These are phyloP conservation scores for Ogataea kodamae DNA, from an alignment of 805 yeast species.

Conservation along the genomic window DNA sequence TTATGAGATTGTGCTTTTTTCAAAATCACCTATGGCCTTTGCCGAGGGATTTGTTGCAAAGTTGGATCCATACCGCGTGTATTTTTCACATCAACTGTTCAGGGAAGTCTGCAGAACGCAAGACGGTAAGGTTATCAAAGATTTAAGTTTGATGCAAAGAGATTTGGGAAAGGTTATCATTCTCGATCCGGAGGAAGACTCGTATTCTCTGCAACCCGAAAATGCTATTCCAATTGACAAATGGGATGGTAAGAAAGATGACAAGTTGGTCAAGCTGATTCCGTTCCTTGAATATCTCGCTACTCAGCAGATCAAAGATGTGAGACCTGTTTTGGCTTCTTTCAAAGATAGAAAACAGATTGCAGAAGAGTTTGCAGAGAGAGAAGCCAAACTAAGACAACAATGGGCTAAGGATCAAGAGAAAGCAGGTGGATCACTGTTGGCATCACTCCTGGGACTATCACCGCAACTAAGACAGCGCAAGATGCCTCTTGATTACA, in stretches of 20 bases:
- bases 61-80: slow-evolving; percentile 91
- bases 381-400: slow-evolving; percentile 73
- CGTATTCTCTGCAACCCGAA: slow-evolving; percentile 82
- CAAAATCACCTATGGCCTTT: slow-evolving; percentile 80
- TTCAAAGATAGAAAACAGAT: slow-evolving; percentile 64
- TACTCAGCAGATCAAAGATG: slow-evolving; percentile 77
- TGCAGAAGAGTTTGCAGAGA: slow-evolving; percentile 72
- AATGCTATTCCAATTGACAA: slow-evolving; percentile 82
- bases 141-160: slow-evolving; percentile 84
- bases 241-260: slow-evolving; percentile 88
- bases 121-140: slow-evolving; percentile 88
- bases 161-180: slow-evolving; percentile 78
- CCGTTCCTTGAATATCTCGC: slow-evolving; percentile 95
- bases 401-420: slow-evolving; percentile 59
- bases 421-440: slow-evolving; percentile 21
- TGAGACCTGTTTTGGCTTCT: slow-evolving; percentile 79
- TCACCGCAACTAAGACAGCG: slow-evolving; percentile 41
- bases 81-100: slow-evolving; percentile 79
- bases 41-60: slow-evolving; percentile 81
- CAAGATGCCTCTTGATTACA: slow-evolving; percentile 80
- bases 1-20: slow-evolving; percentile 91
- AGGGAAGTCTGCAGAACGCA: slow-evolving; percentile 88
- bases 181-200: slow-evolving; percentile 72
- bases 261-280: slow-evolving; percentile 71
- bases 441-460: slow-evolving; percentile 52